Base-by-base conservation (phyloP, 176 grass and related monocot species). In the Oryza brachyantha region DNA sequence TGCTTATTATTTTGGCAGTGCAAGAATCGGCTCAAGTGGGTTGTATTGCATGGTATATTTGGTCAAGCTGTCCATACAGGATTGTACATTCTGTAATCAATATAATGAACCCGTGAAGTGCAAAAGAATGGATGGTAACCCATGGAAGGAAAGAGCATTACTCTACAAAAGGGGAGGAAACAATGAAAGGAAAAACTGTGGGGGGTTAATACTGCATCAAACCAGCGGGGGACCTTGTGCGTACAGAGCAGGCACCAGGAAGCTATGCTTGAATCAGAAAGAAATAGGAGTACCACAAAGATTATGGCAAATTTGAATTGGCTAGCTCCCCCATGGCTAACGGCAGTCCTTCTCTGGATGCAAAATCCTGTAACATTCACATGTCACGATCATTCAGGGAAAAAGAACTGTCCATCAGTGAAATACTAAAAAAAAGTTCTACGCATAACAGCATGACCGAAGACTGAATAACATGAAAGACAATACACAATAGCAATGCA, bases 281-380 rank as follows among this genome's bases (percentile, higher is more conserved):
- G 69, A 19, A 27, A 13, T 14, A 40, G 35, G 21, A 42, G 27
- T 43, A 21, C 14, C 29, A 61, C 10, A 28, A 54, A 39, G 62
- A 62, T 81, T 93, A 95, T 52, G 88, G 92, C 83, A 98, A 75
- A 45, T 86, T 90, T 17, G 78, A 77, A 45, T 84, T 94, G 68
- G 85, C 61, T 61, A 90, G 66, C 21, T 61, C 90, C 68, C 61
- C 92, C 72, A 94, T 80, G 28, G 55, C 24, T n/a, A 36, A 75
- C 61, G 79, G 34, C 57, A 41, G 84, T 16, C 83, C 79, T 79
- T 93, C 96, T 85, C 72, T 80, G 34, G 91, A 89, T 52, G 92
- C 90, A 10, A 93, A 85, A 61, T 95, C 90, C 93, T 87, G 74
- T 39, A 35, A 87, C 67, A 84, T 79, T 52, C 79, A 54, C 62